phyloP scores from a whole-genome alignment of 257 asterid species.

The Gardenia jasminoides region DNA sequence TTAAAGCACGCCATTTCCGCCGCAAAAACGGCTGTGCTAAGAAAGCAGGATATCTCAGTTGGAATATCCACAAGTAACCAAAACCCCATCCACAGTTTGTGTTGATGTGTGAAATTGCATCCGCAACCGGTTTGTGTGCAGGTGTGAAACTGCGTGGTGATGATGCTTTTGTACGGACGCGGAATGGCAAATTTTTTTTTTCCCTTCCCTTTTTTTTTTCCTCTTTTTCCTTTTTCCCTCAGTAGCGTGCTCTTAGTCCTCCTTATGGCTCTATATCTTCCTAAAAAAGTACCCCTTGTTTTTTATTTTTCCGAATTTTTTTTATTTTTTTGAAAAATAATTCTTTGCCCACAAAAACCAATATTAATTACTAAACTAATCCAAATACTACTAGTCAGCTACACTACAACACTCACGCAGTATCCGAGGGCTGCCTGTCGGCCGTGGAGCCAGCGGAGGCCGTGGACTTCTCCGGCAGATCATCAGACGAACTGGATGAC shows the following conservation, averaged over 20 bases:
- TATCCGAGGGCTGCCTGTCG: slow-evolving; percentile 44
- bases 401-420: slow-evolving; percentile 59
- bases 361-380: slow-evolving; percentile 23
- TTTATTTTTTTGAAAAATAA: too few species aligned
- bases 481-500: slow-evolving; percentile 81
- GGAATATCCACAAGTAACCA: slow-evolving; percentile 35
- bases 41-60: slow-evolving; percentile 17
- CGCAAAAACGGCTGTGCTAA: slow-evolving; percentile 60
- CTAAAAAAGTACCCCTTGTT: background rate
- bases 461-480: slow-evolving; percentile 60
- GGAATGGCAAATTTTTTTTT: slow-evolving; percentile 23
- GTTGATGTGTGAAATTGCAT: background rate
- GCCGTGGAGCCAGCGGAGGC: slow-evolving; percentile 52
- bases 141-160: slow-evolving; percentile 27
- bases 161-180: slow-evolving; percentile 51
- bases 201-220: slow-evolving; percentile 7
- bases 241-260: slow-evolving; percentile 8
- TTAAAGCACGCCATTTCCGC: slow-evolving; percentile 60
- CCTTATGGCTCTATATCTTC: slow-evolving; percentile 13
- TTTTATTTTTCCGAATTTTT: background rate
- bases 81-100: slow-evolving; percentile 2
- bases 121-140: background rate
- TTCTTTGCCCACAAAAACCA: background rate
- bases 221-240: background rate
- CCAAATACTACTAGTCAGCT: background rate